Evolutionary conservation across 768 basidiomycete genomes (phyloP).

Genomic region (Kwoniella botswanensis): DNA sequence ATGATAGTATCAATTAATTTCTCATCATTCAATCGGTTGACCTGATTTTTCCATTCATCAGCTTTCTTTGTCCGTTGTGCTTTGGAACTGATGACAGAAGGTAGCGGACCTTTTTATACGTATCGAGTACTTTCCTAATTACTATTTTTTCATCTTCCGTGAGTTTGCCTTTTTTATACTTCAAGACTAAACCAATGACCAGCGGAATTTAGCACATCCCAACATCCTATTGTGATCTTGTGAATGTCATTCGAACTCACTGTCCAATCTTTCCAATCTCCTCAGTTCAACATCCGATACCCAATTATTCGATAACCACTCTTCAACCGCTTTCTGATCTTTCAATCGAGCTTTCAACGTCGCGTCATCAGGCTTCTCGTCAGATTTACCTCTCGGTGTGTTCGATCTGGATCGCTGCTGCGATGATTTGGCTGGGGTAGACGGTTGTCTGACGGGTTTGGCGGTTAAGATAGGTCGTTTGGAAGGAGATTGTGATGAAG

Average conservation of each 20-base stretch:
- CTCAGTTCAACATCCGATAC: constrained; percentile 23
- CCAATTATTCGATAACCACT: constrained; percentile 35
- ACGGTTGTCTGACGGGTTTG: constrained; percentile 1
- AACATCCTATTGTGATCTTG: neutral
- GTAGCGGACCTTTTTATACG: constrained; percentile 32
- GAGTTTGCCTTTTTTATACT: constrained; percentile 41
- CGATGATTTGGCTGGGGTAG: neutral
- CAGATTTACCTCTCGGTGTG: neutral
- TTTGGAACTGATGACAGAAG: neutral
- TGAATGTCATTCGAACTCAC: constrained; percentile 26
- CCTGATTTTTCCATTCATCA: constrained; percentile 13
- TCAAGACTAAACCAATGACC: constrained; percentile 27
- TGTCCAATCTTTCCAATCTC: constrained; percentile 34
- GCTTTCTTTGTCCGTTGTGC: neutral
- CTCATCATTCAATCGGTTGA: constrained; percentile 30
- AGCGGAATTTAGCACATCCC: neutral
- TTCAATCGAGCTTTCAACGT: constrained; percentile 15
- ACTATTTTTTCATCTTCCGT: constrained; percentile 29
- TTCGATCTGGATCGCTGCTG: neutral
- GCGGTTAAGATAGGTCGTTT: constrained; percentile 6
- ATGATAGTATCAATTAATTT: constrained; percentile 37
- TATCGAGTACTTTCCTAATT: constrained; percentile 19
- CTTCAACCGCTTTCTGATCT: constrained; percentile 26
- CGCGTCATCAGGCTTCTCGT: constrained; percentile 10
- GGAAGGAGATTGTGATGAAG: neutral